Evolutionary conservation across 2,329 filamentous ascomycete genomes (phyloP).

Genomic region (Hypoxylon sp.): DNA sequence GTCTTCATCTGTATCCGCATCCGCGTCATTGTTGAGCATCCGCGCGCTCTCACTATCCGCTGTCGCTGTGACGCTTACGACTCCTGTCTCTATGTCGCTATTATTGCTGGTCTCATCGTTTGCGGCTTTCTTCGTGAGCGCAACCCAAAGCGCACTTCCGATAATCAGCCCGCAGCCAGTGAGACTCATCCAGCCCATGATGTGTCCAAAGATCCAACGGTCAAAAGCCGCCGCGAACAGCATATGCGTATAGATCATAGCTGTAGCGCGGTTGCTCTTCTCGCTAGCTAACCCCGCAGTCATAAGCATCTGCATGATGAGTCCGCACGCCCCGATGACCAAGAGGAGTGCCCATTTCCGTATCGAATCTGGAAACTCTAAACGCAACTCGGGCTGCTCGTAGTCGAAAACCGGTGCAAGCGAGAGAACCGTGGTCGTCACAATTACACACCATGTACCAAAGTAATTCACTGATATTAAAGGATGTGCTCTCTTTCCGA

Average conservation of each 20-base stretch:
- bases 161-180: conserved; percentile 68
- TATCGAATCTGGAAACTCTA: conserved; percentile 59
- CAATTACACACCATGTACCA: conserved; percentile 76
- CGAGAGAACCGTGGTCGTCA: conserved; percentile 74
- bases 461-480: conserved; percentile 93
- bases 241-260: conserved; percentile 73
- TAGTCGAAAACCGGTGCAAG: conserved; percentile 62
- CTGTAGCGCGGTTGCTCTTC: conserved; percentile 71
- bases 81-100: conserved; percentile 36
- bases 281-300: conserved; percentile 82
- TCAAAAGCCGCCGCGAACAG: conserved; percentile 69
- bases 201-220: conserved; percentile 66
- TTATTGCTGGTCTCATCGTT: conserved; percentile 10
- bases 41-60: conserved; percentile 56
- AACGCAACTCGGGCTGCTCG: conserved; percentile 59
- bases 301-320: conserved; percentile 88
- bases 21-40: conserved; percentile 58
- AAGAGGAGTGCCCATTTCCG: conserved; percentile 77
- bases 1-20: conserved; percentile 47
- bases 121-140: conserved; percentile 61
- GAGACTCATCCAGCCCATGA: conserved; percentile 65
- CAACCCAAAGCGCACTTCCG: conserved; percentile 67
- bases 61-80: conserved; percentile 30
- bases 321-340: conserved; percentile 80
- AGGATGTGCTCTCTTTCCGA: conserved; percentile 84